Evolutionary conservation across 2,329 filamentous ascomycete genomes (phyloP), one percentile per base, ranked within the genome.

Genomic region (Beauveria asiatica): DNA sequence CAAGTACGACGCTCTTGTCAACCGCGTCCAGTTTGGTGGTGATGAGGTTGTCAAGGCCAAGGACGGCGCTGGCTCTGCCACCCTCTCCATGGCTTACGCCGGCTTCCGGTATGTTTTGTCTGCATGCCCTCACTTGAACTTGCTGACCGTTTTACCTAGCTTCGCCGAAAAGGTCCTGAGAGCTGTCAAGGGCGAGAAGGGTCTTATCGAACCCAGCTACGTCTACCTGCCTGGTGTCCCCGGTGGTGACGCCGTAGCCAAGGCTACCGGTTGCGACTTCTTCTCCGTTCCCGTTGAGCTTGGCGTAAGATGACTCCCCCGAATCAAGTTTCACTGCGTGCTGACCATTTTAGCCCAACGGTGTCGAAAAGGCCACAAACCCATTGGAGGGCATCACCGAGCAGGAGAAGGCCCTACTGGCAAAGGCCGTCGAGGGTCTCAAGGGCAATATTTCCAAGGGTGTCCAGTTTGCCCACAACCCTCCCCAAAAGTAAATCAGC

Each of bases 261-360:
- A 96, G 82, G 84, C 87, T 71, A 91, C 88, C 63, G 92, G 92
- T 67, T 76, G 83, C 65, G 92, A 99, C 60, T 99, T 90, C 83
- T 99, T 99, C 85, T 96, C 94, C 62, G 91, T 95, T 59, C 93
- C 92, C 63, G 85, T 97, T 67, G 90, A 96, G 79, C 91, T 99
- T 67, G 94, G 94, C 72, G 92, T 95, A 88, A 80, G 90, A 82
- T 60, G 9, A 37, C n/a, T 33, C 45, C 21, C 48, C 33, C 11
- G 41, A 19, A 37, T 23, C 21, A 49, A 37, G 53, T 7, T 30
- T 41, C 16, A 42, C 66, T 62, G 67, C 64, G 23, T 62, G 66
- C 74, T 72, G 65, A 71, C 65, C 67, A 23, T 62, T 48, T 60
- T 62, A 96, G 91, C 81, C 85, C 73, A 86, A 86, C 68, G 94